Percentiles rank a stretch among this genome's conserved stretches.
These are phyloP conservation scores for Ophiocordyceps camponoti-leonardi DNA, from an alignment of 2,329 filamentous ascomycete species.

Conservation along the genomic window DNA sequence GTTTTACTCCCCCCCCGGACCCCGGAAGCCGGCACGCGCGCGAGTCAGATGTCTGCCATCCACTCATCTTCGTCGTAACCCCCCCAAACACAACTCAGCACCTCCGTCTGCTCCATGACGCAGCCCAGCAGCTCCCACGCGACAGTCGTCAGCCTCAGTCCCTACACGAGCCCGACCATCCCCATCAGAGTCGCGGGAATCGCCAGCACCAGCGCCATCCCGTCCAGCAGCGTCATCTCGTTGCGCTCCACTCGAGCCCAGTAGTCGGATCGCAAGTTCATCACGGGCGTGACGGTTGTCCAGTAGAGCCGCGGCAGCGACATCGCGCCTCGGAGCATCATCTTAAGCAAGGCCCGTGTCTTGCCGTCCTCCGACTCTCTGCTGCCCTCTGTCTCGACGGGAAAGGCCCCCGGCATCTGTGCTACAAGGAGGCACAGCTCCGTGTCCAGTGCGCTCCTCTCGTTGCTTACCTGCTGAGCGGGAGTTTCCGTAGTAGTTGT, in stretches of 20 bases:
- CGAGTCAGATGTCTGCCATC: background rate
- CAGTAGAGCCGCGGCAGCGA: slow-evolving; percentile 14
- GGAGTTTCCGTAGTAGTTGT: background rate
- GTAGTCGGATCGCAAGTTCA: slow-evolving; percentile 18
- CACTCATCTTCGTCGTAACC: background rate
- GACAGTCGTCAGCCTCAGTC: slow-evolving; percentile 8
- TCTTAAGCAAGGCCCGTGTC: background rate
- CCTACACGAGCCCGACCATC: slow-evolving; percentile 9
- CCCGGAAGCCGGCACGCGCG: too few species aligned
- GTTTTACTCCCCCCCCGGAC: background rate
- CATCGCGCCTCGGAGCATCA: too few species aligned
- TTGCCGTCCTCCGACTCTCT: background rate
- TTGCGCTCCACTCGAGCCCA: slow-evolving; percentile 11
- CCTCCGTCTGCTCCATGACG: background rate
- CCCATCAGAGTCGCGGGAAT: slow-evolving; percentile 10
- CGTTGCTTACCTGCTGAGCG: background rate
- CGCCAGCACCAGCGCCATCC: slow-evolving; percentile 9
- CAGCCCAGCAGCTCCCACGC: slow-evolving; percentile 3
- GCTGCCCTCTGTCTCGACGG: background rate
- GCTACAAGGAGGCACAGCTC: background rate
- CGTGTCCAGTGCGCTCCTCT: background rate
- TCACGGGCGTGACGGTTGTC: slow-evolving; percentile 19
- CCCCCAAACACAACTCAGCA: background rate
- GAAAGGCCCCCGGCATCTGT: slow-evolving; percentile 10
- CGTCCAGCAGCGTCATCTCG: slow-evolving; percentile 9